These are phyloP conservation scores for Fraxinus albicans DNA, from an alignment of 305 asterid species.

Conservation along the genomic window DNA sequence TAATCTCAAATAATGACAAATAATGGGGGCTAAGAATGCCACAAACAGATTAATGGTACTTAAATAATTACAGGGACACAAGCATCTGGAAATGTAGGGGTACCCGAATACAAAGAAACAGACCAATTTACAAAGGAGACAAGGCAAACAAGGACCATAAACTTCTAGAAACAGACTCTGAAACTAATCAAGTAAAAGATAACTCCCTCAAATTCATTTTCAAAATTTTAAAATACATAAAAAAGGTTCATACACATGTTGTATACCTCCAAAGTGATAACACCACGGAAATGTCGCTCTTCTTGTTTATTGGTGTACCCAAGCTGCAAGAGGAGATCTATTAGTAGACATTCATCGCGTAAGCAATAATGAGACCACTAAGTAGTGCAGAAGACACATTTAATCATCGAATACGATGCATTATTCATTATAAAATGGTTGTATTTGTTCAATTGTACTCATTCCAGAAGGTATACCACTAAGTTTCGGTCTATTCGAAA, in stretches of 20 bases:
- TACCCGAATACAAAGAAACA: not conserved
- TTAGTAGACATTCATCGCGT: constrained; percentile 8
- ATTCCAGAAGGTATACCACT: not conserved
- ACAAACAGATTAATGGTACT: not conserved
- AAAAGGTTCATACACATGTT: not conserved
- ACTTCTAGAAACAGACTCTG: not conserved
- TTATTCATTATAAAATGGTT: constrained; percentile 7
- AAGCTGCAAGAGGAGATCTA: constrained; percentile 55
- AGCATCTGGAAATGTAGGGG: not conserved
- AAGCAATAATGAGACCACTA: constrained; percentile 8
- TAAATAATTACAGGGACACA: not conserved
- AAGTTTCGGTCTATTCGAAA: not conserved
- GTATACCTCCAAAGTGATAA: constrained; percentile 80
- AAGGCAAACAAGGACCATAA: not conserved
- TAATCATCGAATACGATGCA: not conserved
- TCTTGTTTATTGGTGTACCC: constrained; percentile 98
- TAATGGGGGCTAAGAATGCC: not conserved
- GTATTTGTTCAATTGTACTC: not conserved
- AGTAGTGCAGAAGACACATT: not conserved
- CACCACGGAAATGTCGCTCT: constrained; percentile 91
- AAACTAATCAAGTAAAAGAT: not conserved
- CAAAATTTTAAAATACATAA: constrained; percentile 1
- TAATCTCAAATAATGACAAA: too few species aligned
- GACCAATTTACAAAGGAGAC: not conserved
- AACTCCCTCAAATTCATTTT: not conserved